Conservation (phyloP, 2,329 filamentous ascomycete species). For the Talaromyces sp. region DNA sequence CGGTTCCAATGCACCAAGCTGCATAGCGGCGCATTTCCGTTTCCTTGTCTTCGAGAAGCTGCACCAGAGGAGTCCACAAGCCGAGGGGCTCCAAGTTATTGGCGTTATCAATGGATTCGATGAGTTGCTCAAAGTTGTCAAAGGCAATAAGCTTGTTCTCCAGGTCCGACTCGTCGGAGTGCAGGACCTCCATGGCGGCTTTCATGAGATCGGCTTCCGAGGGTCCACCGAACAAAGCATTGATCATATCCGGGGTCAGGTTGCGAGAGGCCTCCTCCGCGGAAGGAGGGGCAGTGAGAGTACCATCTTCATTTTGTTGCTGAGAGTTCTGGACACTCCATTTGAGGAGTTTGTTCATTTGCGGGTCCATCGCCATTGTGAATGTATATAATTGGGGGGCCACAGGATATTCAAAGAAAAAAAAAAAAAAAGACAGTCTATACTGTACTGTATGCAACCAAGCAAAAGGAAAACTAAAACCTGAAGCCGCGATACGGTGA, state of each 20-base stretch:
- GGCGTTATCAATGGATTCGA: constrained; percentile 93
- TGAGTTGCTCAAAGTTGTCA: constrained; percentile 92
- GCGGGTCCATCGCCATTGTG: constrained; percentile 57
- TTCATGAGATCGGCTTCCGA: constrained; percentile 93
- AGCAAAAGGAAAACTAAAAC: too few species aligned
- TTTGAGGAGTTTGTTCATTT: constrained; percentile 76
- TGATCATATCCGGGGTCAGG: constrained; percentile 71
- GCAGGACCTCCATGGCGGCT: constrained; percentile 76
- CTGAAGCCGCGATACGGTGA: too few species aligned
- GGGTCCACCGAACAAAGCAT: constrained; percentile 76
- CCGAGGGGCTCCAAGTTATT: constrained; percentile 83
- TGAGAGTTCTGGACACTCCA: constrained; percentile 72
- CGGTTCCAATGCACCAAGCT: constrained; percentile 92
- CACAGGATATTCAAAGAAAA: too few species aligned
- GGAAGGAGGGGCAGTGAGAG: constrained; percentile 37
- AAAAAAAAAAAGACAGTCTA: too few species aligned
- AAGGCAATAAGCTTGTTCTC: constrained; percentile 82
- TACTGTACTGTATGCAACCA: too few species aligned
- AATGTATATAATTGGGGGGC: too few species aligned
- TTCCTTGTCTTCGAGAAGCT: constrained; percentile 69
- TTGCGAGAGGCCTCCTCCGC: constrained; percentile 40
- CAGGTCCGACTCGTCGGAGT: constrained; percentile 65
- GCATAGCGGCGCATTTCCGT: constrained; percentile 78
- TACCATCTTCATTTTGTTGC: constrained; percentile 34
- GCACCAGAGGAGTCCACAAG: constrained; percentile 80